A percentile compares a stretch with the other conserved stretches of the same genome.
Conservation (phyloP, 257 asterid species). For the Solanum chaucha region DNA sequence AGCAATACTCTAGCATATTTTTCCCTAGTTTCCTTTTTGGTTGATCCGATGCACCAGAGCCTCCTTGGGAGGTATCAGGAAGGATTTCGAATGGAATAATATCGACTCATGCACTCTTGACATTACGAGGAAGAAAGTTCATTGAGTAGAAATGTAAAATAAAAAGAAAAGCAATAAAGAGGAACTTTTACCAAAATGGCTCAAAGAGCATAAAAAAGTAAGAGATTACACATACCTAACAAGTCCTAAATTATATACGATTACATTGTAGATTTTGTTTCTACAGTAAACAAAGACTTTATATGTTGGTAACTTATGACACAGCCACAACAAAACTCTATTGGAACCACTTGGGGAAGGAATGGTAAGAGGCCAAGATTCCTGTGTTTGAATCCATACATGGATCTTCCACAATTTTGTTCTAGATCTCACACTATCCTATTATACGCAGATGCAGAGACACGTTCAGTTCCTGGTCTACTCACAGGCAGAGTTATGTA, state of each 20-base stretch:
- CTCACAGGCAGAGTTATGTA: neutral
- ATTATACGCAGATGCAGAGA: neutral
- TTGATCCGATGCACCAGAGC: neutral
- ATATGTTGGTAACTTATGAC: neutral
- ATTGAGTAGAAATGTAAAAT: neutral
- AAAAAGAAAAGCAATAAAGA: neutral
- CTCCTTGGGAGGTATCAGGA: neutral
- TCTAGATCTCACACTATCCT: neutral
- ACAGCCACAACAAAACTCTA: neutral
- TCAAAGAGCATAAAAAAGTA: neutral
- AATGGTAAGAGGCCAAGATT: neutral
- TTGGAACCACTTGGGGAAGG: neutral
- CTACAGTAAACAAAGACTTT: neutral
- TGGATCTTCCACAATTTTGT: neutral
- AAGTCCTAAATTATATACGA: neutral
- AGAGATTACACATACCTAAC: neutral
- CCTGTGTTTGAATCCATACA: neutral
- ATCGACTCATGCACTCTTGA: neutral
- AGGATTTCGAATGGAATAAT: neutral
- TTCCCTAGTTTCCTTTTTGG: neutral
- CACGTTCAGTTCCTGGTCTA: neutral
- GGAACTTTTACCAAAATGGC: neutral
- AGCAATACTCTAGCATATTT: neutral
- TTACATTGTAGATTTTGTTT: neutral
- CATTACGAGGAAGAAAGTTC: neutral